A percentile compares a stretch with the other conserved stretches of the same genome.
These are phyloP conservation scores for Stenogyne calaminthoides DNA, from an alignment of 305 asterid species.

Conservation along the genomic window DNA sequence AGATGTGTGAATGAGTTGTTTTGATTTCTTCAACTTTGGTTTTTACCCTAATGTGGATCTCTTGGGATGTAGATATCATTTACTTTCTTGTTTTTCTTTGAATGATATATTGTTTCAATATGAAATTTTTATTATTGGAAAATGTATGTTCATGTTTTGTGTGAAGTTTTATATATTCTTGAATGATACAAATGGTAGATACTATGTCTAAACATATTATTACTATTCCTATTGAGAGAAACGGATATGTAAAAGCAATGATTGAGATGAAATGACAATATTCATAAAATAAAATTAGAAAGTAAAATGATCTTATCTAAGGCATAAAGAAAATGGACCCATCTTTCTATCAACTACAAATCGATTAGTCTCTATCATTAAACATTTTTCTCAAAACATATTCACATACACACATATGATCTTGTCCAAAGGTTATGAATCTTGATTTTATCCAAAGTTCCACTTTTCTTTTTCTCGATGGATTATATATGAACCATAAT, in stretches of 20 bases:
- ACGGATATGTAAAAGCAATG: neutral
- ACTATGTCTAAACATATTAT: no score
- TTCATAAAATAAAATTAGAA: neutral
- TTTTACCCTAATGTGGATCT: neutral
- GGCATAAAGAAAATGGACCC: conserved; percentile 31
- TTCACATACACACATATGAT: conserved; percentile 8
- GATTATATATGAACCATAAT: neutral
- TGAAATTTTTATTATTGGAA: neutral
- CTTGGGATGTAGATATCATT: neutral
- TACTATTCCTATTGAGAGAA: neutral
- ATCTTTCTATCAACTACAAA: conserved; percentile 16
- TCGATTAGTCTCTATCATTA: conserved; percentile 25
- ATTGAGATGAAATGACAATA: neutral
- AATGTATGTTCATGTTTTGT: neutral
- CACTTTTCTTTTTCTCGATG: neutral
- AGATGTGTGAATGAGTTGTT: conserved; percentile 22
- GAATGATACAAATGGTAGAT: no score
- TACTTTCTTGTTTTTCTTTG: neutral
- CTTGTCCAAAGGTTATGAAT: neutral
- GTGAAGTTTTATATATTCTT: neutral
- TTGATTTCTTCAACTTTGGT: conserved; percentile 17
- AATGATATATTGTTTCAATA: neutral
- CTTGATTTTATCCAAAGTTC: conserved; percentile 13
- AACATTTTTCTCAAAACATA: neutral
- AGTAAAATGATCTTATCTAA: neutral